Base-by-base conservation (phyloP, 1,284 basidiomycete genomes). In the Apiotrichum laibachii region DNA sequence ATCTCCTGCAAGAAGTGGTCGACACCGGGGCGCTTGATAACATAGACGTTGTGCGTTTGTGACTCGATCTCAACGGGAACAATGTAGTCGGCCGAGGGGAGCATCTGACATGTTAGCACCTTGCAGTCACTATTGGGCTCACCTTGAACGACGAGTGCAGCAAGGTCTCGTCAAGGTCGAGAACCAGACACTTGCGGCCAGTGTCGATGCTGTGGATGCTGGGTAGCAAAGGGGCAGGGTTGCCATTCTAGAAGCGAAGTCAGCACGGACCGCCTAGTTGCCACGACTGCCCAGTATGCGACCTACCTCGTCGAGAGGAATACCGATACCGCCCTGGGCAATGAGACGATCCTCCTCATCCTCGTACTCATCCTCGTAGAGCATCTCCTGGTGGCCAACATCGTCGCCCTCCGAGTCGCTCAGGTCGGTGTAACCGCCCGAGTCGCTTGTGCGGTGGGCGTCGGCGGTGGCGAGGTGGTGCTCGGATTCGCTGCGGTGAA, bases 1-100 rank as follows among this genome's bases (percentile, higher is more conserved):
- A 99, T 99, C 77, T 62, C 88, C 77, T 90, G 89, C 79, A 99
- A 81, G 79, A 99, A 99, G 72, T 88, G 88, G 79, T 99, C 95
- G 31, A 99, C 96, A 10, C 95, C 95, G 2, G 95, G 95, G 50
- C 95, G 87, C 80, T 99, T 99, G 79, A 99, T 92, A 45, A 99
- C 96, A 79, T 99, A 98, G 62, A 99, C 92, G 71, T 98, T 98
- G 78, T 99, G 95, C 82, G 89, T 91, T 69, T 95, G 88, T 64
- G 91, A 93, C 75, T 99, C 96, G 66, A 99, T 99, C 79, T 99
- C 96, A 50, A 99, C 95, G 1, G 96, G 96, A 0, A 99, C 95
- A 63, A 99, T 90, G 77, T 94, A 99, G 80, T 99, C 96, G 40
- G 95, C 92, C 68, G 92, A 88, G 64, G 89, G 90, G 71, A 97